Percentiles rank a stretch among this genome's conserved stretches.
These are phyloP conservation scores for Lavandula angustifolia DNA, from an alignment of 257 asterid species.

Conservation along the genomic window DNA sequence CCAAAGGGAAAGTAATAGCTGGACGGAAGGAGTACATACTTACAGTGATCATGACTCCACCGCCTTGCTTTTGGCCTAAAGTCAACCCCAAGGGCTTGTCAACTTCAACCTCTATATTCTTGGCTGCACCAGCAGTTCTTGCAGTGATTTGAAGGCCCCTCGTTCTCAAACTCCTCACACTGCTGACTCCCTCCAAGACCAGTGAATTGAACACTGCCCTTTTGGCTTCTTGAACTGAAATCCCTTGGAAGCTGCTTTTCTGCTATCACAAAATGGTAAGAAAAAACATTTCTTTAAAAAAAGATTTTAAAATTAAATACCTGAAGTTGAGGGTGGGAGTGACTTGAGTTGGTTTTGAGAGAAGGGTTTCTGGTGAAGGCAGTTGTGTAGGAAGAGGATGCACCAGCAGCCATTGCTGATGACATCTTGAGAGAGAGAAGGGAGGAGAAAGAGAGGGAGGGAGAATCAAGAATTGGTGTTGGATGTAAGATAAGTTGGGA, in stretches of 20 bases:
- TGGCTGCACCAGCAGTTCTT: conserved; percentile 65
- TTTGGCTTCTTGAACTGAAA: conserved; percentile 64
- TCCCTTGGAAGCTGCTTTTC: conserved; percentile 76
- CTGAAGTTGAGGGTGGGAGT: conserved; percentile 44
- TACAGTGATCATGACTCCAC: conserved; percentile 90
- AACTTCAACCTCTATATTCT: conserved; percentile 91
- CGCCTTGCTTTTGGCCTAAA: conserved; percentile 82
- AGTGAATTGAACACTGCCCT: conserved; percentile 48
- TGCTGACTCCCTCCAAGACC: conserved; percentile 40
- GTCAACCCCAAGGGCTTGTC: conserved; percentile 97
- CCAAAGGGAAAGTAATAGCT: too few relatives aligned
- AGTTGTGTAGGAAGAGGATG: conserved; percentile 61
- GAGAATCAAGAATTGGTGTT: not conserved
- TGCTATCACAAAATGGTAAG: conserved; percentile 24
- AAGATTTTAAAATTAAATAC: conserved; percentile 26
- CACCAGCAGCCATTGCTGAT: conserved; percentile 63
- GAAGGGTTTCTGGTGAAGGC: conserved; percentile 50
- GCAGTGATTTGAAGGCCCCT: conserved; percentile 61
- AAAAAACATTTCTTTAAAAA: not conserved
- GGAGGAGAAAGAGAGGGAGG: conserved; percentile 23
- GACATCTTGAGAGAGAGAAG: conserved; percentile 43
- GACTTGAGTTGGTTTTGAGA: conserved; percentile 33
- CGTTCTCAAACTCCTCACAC: conserved; percentile 23
- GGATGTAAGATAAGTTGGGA: conserved; percentile 36
- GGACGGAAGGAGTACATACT: too few relatives aligned